phyloP scores from a whole-genome alignment of 768 basidiomycete genomes.

The Mycena alexandri region DNA sequence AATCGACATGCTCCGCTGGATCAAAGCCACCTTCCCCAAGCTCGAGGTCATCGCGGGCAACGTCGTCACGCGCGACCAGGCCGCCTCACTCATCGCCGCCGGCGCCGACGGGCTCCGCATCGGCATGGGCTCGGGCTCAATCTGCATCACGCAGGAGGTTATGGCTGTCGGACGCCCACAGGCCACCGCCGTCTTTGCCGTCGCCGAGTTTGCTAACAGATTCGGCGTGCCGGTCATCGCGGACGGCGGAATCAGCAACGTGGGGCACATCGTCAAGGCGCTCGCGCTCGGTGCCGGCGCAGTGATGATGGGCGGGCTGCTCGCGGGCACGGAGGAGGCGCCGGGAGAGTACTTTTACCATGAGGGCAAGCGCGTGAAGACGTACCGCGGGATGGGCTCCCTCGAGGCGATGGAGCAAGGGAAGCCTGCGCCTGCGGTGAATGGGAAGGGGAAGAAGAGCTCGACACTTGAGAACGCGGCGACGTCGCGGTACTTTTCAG shows the following conservation, averaged over 20 bases:
- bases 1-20: slow-evolving; percentile 94
- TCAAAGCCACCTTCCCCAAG: slow-evolving; percentile 86
- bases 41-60: slow-evolving; percentile 98
- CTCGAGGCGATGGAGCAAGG: slow-evolving; percentile 94
- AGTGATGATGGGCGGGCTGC: slow-evolving; percentile 98
- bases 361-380: slow-evolving; percentile 98
- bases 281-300: slow-evolving; percentile 93
- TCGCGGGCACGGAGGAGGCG: slow-evolving; percentile 96
- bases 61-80: slow-evolving; percentile 98
- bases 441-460: slow-evolving; percentile 44
- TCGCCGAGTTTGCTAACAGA: slow-evolving; percentile 91
- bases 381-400: slow-evolving; percentile 98
- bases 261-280: slow-evolving; percentile 98
- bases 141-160: slow-evolving; percentile 99
- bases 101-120: slow-evolving; percentile 96
- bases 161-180: slow-evolving; percentile 99
- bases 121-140: slow-evolving; percentile 98
- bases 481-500: slow-evolving; percentile 95
- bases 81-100: slow-evolving; percentile 91
- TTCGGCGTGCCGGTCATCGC: slow-evolving; percentile 98
- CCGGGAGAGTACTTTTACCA: slow-evolving; percentile 99
- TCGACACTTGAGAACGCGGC: slow-evolving; percentile 89
- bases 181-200: slow-evolving; percentile 97
- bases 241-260: slow-evolving; percentile 95
- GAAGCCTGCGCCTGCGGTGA: slow-evolving; percentile 53